Conservation (phyloP, 1,284 basidiomycete genomes). For the Tremellales sp. region DNA sequence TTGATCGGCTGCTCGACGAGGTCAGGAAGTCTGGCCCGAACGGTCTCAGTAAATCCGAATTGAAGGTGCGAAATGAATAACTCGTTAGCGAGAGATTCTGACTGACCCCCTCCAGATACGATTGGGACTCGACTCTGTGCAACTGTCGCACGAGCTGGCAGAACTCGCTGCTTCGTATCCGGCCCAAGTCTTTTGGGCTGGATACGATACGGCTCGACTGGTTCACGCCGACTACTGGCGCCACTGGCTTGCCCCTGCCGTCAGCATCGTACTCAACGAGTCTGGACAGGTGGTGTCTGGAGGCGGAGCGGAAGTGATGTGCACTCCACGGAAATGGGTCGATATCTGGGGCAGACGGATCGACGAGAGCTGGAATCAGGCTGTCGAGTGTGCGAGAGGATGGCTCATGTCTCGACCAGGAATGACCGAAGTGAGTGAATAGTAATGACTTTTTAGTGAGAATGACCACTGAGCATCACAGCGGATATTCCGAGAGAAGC, state of each 20-base stretch:
- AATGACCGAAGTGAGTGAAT: conserved; percentile 60
- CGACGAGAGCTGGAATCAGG: conserved; percentile 63
- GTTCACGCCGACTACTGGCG: conserved; percentile 53
- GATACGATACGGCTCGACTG: conserved; percentile 57
- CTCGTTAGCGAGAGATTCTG: too few relatives aligned
- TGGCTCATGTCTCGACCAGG: conserved; percentile 66
- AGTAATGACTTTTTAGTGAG: neutral
- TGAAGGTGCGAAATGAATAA: conserved; percentile 8
- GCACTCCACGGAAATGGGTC: conserved; percentile 70
- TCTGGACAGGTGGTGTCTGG: neutral
- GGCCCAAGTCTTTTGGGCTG: conserved; percentile 66
- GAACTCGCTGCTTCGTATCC: too few relatives aligned
- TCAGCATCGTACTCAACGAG: neutral
- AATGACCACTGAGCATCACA: conserved; percentile 35
- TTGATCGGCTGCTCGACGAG: conserved; percentile 7
- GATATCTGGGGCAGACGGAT: conserved; percentile 64
- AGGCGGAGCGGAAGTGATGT: conserved; percentile 24
- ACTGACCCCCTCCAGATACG: too few relatives aligned
- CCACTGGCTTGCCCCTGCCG: conserved; percentile 59
- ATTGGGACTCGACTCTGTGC: too few relatives aligned
- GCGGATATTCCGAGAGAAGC: conserved; percentile 63
- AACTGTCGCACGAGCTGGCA: too few relatives aligned
- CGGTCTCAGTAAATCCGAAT: conserved; percentile 21
- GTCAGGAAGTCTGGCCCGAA: conserved; percentile 15
- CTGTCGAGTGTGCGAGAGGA: conserved; percentile 62